phyloP scores from a whole-genome alignment of 1,139 yeast genomes.

The Debaryomyces psychrophilus region DNA sequence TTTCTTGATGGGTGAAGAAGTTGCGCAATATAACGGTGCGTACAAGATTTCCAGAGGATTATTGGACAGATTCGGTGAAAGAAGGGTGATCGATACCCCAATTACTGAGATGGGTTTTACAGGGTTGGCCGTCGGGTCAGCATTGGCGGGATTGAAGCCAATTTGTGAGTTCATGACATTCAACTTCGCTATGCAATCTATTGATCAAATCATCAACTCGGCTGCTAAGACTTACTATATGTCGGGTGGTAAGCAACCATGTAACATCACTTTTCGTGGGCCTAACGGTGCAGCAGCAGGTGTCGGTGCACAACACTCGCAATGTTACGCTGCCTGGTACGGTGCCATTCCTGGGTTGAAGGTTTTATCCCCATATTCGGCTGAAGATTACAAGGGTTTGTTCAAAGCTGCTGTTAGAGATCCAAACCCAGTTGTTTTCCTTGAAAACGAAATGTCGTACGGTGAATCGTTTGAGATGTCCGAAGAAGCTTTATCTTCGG shows the following conservation, averaged over 20 bases:
- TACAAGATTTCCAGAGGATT: slow-evolving; percentile 96
- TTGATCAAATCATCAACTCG: slow-evolving; percentile 96
- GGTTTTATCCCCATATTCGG: slow-evolving; percentile 92
- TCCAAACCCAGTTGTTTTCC: slow-evolving; percentile 95
- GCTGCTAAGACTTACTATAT: slow-evolving; percentile 98
- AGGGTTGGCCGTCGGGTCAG: slow-evolving; percentile 96
- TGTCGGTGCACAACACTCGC: slow-evolving; percentile 99
- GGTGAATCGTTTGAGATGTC: slow-evolving; percentile 90
- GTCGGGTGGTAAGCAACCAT: slow-evolving; percentile 99
- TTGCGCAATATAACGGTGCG: slow-evolving; percentile 98
- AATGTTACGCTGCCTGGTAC: slow-evolving; percentile 97
- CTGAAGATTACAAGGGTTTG: slow-evolving; percentile 96
- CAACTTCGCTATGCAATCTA: slow-evolving; percentile 99
- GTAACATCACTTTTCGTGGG: slow-evolving; percentile 97
- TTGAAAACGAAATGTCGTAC: slow-evolving; percentile 93
- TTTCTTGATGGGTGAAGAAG: slow-evolving; percentile 97
- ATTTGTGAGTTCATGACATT: slow-evolving; percentile 98
- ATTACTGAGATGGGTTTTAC: slow-evolving; percentile 99
- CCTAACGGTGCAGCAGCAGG: slow-evolving; percentile 99
- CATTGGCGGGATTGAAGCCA: slow-evolving; percentile 95
- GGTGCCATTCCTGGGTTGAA: slow-evolving; percentile 97
- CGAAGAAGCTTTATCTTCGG: slow-evolving; percentile 87
- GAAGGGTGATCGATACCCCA: slow-evolving; percentile 96
- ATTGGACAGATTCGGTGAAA: slow-evolving; percentile 94
- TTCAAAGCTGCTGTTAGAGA: slow-evolving; percentile 96